Evolutionary conservation across 2,329 filamentous ascomycete species (phyloP).

Genomic region (Alternaria atra): DNA sequence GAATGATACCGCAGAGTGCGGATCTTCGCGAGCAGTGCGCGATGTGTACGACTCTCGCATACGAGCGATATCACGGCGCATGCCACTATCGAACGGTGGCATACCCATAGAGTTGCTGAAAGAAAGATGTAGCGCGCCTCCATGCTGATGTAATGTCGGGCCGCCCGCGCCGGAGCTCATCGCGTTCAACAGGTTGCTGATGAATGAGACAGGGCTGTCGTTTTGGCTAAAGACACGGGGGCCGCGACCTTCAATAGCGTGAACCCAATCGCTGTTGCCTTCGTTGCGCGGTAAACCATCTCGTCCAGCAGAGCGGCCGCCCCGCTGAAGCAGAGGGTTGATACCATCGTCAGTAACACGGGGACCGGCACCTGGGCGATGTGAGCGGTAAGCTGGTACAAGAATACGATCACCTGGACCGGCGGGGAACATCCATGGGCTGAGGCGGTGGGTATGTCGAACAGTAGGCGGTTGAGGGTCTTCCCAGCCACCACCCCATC

Average conservation of each 20-base stretch:
- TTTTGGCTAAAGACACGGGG: slow-evolving; percentile 55
- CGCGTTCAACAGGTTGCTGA: slow-evolving; percentile 66
- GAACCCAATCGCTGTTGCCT: slow-evolving; percentile 62
- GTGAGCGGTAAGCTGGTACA: slow-evolving; percentile 59
- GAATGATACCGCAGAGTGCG: slow-evolving; percentile 80
- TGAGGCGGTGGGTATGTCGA: slow-evolving; percentile 63
- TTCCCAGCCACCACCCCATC: slow-evolving; percentile 65
- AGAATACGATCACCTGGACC: slow-evolving; percentile 58
- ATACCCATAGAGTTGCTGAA: slow-evolving; percentile 54
- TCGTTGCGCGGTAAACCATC: slow-evolving; percentile 45
- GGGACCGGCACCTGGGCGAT: slow-evolving; percentile 63
- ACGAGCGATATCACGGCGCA: slow-evolving; percentile 45
- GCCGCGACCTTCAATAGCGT: slow-evolving; percentile 59
- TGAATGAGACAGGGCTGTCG: slow-evolving; percentile 63
- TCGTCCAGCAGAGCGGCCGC: slow-evolving; percentile 46
- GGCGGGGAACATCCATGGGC: slow-evolving; percentile 66
- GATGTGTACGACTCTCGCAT: slow-evolving; percentile 41
- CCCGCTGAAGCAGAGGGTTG: slow-evolving; percentile 84
- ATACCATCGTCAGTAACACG: slow-evolving; percentile 78
- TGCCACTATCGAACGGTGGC: slow-evolving; percentile 44
- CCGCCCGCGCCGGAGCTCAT: slow-evolving; percentile 55
- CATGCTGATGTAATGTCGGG: slow-evolving; percentile 43
- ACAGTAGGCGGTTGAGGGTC: slow-evolving; percentile 54
- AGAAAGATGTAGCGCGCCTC: slow-evolving; percentile 62
- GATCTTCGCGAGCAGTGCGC: slow-evolving; percentile 62